Evolutionary conservation across 2,329 filamentous ascomycete genomes (phyloP).

Genomic region (Didymella glomerata): DNA sequence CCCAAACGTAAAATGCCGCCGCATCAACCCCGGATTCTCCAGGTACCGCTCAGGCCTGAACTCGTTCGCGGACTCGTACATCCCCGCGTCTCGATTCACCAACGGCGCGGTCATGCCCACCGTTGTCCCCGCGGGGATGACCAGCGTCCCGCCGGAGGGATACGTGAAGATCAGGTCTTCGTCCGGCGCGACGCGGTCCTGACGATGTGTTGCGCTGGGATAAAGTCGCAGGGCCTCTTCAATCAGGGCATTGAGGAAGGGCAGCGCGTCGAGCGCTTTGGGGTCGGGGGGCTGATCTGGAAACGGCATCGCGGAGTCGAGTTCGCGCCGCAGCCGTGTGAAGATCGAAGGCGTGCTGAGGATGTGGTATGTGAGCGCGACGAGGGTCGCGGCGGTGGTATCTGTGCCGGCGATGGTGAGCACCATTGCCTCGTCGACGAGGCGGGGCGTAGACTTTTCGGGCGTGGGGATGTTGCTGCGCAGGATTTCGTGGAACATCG

Average conservation of each 20-base stretch:
- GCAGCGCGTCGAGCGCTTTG: slow-evolving; percentile 19
- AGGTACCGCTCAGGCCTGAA: slow-evolving; percentile 4
- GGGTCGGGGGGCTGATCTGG: slow-evolving; percentile 6
- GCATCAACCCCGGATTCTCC: slow-evolving; percentile 1
- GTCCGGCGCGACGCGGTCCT: slow-evolving; percentile 13
- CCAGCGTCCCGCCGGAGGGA: slow-evolving; percentile 1
- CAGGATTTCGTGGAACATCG: slow-evolving; percentile 46
- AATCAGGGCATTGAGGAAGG: slow-evolving; percentile 35
- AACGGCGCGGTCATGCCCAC: slow-evolving; percentile 1
- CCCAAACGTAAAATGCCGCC: slow-evolving; percentile 9
- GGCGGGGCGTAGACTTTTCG: slow-evolving; percentile 22
- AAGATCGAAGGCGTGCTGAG: slow-evolving; percentile 10
- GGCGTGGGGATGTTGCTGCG: slow-evolving; percentile 33
- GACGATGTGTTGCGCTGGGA: slow-evolving; percentile 21
- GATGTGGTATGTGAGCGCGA: slow-evolving; percentile 18
- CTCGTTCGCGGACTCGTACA: not conserved
- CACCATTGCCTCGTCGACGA: slow-evolving; percentile 23
- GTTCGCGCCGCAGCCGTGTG: slow-evolving; percentile 9
- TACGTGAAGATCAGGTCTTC: slow-evolving; percentile 8
- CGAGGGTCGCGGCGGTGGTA: slow-evolving; percentile 16
- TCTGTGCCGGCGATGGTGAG: slow-evolving; percentile 22
- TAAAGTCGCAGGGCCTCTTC: slow-evolving; percentile 46
- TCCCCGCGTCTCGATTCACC: not conserved
- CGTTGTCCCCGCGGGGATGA: slow-evolving; percentile 1
- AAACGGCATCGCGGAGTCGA: slow-evolving; percentile 10